Evolutionary conservation across 768 basidiomycete genomes (phyloP), one percentile per base, ranked within the genome.

Genomic region (Mrakia gelida): DNA sequence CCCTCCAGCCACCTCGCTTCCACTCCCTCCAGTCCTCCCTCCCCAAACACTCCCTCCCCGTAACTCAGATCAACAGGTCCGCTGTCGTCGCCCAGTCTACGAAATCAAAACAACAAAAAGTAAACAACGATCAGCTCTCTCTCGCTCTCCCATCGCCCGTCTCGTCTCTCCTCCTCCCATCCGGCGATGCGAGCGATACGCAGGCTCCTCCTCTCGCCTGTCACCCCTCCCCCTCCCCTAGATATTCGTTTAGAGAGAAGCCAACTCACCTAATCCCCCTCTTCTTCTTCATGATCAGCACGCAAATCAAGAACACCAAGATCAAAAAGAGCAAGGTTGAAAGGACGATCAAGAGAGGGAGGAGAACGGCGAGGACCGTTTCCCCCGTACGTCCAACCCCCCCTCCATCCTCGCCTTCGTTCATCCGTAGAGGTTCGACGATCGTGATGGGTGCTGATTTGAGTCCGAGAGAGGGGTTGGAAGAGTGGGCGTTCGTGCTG

Each of bases 1-100:
- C 86, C 88, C 86, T 98, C 95, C 76, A 99, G 88, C 97, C 96
- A 99, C 82, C 95, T 89, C 82, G 90, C 86, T 86, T 99, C 97
- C 38, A 98, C 87, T 79, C 91, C 92, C 56, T 95, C 94, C 79
- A 98, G 92, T 38, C 95, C 97, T 49, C 95, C 96, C 80, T 98
- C 95, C 11, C 92, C 92, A 73, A 93, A 88, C 73, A 95, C 88
- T 30, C 84, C 85, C 76, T 98, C 95, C 81, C 96, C 93, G 68
- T 93, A 89, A 82, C 91, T 92, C 88, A 98, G 90, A 86, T 98
- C 95, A 78, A 94, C 87, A 13, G 97, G 97, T 43, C 96, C 95
- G 82, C 95, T 94, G 81, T 87, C 88, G 87, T 98, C 96, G 15
- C 63, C 75, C 7, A 79, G 70, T 18, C 78, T 79, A 28, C 1